Base-by-base conservation (phyloP, 192 early-diverging fungal species). In the Globomyces pollinis-pini region DNA sequence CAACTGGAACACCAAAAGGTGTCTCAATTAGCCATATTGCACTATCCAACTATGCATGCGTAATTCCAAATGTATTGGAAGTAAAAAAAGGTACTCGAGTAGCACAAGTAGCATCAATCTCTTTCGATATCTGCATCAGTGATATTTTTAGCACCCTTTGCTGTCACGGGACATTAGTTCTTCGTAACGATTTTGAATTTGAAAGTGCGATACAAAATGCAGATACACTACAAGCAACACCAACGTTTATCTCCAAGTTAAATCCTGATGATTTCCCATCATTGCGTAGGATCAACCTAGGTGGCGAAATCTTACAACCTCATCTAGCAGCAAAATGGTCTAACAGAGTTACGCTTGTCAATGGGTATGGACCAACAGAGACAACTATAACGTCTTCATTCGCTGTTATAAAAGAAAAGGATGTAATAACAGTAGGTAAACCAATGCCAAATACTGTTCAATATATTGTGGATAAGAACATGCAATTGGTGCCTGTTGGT, bases 1-100 rank as follows among this genome's bases (percentile, higher is more conserved):
- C 70, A 15, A 74, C 72, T 5, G 72, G 72, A 5, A 70, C 18
- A 21, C 72, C 72, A 44, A 74, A 74, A 44, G 72, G 70, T 0
- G 69, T 69, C n/a, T 12, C 60, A 31, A 49, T 69, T 15, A 23
- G 7, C 8, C 72, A 74, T 34, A 26, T 30, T 20, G 61, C 60
- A 16, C 43, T 73, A 3, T 38, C 41, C 36, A 59, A 71, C 20
- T 45, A 61, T 32, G 20, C 39, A n/a, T 18, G 20, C 15, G 20
- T 18, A 11, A 16, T 16, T 18, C 12, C 12, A 18, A 18, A 42
- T 3, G 20, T 42, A 9, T 42, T 16, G 3, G 44, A 24, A 5
- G 6, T 24, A 20, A 18, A 33, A 9, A 31, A 33, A 23, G 18
- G 35, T 3, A 47, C 7, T 15, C 2, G 20, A 47, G 28, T 47